Evolutionary conservation across 768 basidiomycete genomes (phyloP), one percentile per base, ranked within the genome.

Genomic region (Tulasnella sp.): DNA sequence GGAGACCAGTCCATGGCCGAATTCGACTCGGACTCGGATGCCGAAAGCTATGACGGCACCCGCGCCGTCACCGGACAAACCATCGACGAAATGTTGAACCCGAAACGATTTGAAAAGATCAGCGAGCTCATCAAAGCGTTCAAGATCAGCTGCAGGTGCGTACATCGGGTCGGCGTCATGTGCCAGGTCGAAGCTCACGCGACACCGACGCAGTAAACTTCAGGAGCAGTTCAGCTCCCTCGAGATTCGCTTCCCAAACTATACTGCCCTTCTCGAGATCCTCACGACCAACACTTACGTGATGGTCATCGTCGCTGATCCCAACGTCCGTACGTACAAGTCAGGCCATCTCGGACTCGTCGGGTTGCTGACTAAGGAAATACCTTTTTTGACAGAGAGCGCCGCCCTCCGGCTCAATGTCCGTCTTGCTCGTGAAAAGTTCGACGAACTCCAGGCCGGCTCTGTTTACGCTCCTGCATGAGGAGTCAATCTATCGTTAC

Each of bases 271-370:
- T 29, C 76, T 98, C 21, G 92, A 96, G 63, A 85, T 89, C 63
- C 79, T 97, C 75, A 96, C 94, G 23, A 77, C 78, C 64, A 96
- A 96, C 68, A 94, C 93, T 0, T 98, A 91, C 64, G 82, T 97
- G 48, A 74, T 98, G 65, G 77, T 96, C 53, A 79, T 98, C 37
- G 84, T 88, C 8, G 86, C 91, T 62, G 83, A 94, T 66, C 87
- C 89, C 0, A 81, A 83, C 69, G 83, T 92, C 66, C 89, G 90
- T 90, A 61, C 61, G 77, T 68, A 14, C 15, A 14, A 31, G 42
- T 49, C 37, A 43, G 43, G 21, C 29, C n/a, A 27, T 58, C 21
- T 25, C 4, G 17, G 15, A n/a, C 23, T 25, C 14, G 17, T 23
- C 17, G 37, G 3, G 6, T 27, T 34, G 58, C 32, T 39, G 27